Evolutionary conservation across 2,329 filamentous ascomycete species (phyloP).

Genomic region (Polychaeton citri): DNA sequence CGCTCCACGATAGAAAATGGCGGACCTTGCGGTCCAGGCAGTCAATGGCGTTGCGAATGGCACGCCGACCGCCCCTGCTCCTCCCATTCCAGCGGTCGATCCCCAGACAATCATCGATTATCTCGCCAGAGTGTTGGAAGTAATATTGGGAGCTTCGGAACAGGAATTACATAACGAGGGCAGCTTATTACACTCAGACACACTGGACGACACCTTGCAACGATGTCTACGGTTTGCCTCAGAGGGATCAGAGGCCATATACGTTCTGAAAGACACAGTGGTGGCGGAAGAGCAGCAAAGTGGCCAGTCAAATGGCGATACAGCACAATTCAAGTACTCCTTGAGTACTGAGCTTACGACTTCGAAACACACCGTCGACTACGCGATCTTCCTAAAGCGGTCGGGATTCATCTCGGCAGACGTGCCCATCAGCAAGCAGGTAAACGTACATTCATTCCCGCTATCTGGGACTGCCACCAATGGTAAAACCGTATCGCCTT

Average conservation of each 20-base stretch:
- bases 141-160: slow-evolving; percentile 40
- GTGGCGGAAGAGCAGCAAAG: slow-evolving; percentile 38
- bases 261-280: slow-evolving; percentile 71
- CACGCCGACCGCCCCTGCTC: slow-evolving; percentile 12
- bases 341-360: slow-evolving; percentile 72
- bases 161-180: slow-evolving; percentile 68
- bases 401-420: slow-evolving; percentile 68
- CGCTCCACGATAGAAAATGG: slow-evolving; percentile 13
- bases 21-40: slow-evolving; percentile 23
- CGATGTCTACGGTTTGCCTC: slow-evolving; percentile 80
- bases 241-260: slow-evolving; percentile 76
- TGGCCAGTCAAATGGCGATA: slow-evolving; percentile 24
- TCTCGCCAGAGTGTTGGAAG: slow-evolving; percentile 33
- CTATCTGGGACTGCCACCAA: slow-evolving; percentile 49
- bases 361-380: slow-evolving; percentile 66
- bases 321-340: slow-evolving; percentile 54
- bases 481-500: slow-evolving; percentile 54
- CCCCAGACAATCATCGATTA: slow-evolving; percentile 36
- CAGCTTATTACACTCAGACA: slow-evolving; percentile 64
- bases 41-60: slow-evolving; percentile 22
- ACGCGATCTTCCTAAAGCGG: slow-evolving; percentile 80
- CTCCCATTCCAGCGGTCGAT: slow-evolving; percentile 23
- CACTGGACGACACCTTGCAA: slow-evolving; percentile 66
- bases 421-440: slow-evolving; percentile 71
- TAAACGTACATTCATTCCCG: slow-evolving; percentile 86